Evolutionary conservation across 495 filamentous ascomycete genomes (phyloP).

Genomic region (Neurospora sp.): DNA sequence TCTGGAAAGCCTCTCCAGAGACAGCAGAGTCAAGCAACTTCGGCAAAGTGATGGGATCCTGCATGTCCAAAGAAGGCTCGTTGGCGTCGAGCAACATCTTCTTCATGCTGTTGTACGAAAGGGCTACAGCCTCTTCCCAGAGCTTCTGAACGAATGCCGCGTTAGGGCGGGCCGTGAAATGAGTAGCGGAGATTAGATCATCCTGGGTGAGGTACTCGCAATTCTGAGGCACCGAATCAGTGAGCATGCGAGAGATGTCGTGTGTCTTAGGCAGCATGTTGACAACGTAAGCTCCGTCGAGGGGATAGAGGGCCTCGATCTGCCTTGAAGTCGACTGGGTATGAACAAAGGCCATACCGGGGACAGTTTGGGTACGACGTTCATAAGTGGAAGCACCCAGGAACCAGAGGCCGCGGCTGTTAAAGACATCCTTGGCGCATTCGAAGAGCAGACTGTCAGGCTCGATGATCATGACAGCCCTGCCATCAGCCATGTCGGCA

Average conservation of each 20-base stretch:
- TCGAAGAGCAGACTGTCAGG: conserved; percentile 23
- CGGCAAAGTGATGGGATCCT: conserved; percentile 9
- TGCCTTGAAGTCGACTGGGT: conserved; percentile 12
- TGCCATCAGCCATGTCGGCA: neutral
- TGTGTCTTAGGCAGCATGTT: conserved; percentile 18
- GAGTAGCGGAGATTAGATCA: neutral
- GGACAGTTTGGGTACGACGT: neutral
- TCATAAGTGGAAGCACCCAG: conserved; percentile 7
- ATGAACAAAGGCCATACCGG: conserved; percentile 14
- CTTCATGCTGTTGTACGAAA: conserved; percentile 3
- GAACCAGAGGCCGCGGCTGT: conserved; percentile 5
- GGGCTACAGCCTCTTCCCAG: conserved; percentile 19
- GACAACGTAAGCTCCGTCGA: conserved; percentile 14
- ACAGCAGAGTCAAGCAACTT: conserved; percentile 10
- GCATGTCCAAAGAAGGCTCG: neutral
- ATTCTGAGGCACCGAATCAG: conserved; percentile 9
- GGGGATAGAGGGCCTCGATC: conserved; percentile 18
- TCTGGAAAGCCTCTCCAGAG: conserved; percentile 8
- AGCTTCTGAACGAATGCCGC: neutral
- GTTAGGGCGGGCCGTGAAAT: neutral
- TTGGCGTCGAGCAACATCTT: neutral
- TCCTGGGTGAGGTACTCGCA: conserved; percentile 12
- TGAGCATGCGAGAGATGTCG: conserved; percentile 18
- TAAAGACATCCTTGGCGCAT: conserved; percentile 16
- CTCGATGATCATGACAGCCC: conserved; percentile 20